phyloP scores from a whole-genome alignment of 1,284 basidiomycete genomes.

The Agaricales sp. region DNA sequence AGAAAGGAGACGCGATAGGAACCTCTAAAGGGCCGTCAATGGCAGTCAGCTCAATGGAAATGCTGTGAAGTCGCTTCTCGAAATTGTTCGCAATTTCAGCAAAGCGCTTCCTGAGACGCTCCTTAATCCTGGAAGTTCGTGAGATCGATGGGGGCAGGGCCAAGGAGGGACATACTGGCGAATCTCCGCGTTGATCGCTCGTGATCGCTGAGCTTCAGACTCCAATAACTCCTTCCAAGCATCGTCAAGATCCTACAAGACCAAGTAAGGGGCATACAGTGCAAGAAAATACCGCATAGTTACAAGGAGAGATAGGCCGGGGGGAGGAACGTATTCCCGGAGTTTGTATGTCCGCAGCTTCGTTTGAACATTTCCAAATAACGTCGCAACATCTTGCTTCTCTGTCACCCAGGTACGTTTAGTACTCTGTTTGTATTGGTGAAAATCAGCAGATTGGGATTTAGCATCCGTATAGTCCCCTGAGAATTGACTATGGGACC shows the following conservation, averaged over 20 bases:
- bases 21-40: constrained; percentile 79
- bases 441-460: constrained; percentile 64
- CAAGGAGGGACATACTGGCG: constrained; percentile 53
- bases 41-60: constrained; percentile 69
- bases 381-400: constrained; percentile 78
- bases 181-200: constrained; percentile 86
- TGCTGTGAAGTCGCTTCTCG: constrained; percentile 57
- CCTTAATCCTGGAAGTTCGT: constrained; percentile 66
- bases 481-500: constrained; percentile 52
- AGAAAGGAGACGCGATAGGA: constrained; percentile 15
- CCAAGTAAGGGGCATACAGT: constrained; percentile 8
- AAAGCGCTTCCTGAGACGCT: constrained; percentile 74
- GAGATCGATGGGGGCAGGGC: neutral
- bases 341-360: constrained; percentile 89
- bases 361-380: constrained; percentile 92
- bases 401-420: constrained; percentile 88
- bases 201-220: constrained; percentile 71
- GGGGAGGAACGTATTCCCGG: constrained; percentile 73
- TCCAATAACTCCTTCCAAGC: constrained; percentile 70
- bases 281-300: neutral
- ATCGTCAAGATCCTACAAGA: constrained; percentile 65
- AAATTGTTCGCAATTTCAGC: constrained; percentile 82
- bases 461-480: constrained; percentile 80
- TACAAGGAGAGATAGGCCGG: constrained; percentile 35
- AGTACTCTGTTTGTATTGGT: constrained; percentile 75